Percentiles rank a stretch among this genome's conserved stretches.
Evolutionary conservation across 2,329 filamentous ascomycete species (phyloP).

Genomic region (Sporothrix globosa): DNA sequence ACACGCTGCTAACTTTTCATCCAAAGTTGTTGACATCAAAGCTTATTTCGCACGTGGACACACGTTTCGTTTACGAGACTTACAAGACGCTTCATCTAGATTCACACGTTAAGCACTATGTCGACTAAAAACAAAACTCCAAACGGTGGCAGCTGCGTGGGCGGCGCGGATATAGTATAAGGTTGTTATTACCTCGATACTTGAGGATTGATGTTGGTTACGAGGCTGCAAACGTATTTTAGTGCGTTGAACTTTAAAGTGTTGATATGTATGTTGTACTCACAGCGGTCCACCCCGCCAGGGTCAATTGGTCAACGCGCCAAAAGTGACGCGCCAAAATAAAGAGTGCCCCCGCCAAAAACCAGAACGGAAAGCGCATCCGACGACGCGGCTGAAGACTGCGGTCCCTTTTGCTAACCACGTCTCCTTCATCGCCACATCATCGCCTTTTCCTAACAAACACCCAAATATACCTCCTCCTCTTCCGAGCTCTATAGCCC

Average conservation of each 20-base stretch:
- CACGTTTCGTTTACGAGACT: not conserved
- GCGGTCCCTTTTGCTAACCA: constrained; percentile 6
- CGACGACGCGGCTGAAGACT: constrained; percentile 4
- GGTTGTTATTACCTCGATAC: no score
- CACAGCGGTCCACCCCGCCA: constrained; percentile 11
- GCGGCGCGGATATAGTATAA: no score
- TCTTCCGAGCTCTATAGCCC: not conserved
- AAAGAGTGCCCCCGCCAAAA: constrained; percentile 20
- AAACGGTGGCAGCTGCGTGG: no score
- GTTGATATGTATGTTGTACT: not conserved
- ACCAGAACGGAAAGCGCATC: not conserved
- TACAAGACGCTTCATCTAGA: not conserved
- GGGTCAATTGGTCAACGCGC: constrained; percentile 1
- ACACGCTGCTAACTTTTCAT: not conserved
- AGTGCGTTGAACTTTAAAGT: not conserved
- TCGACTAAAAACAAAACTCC: not conserved
- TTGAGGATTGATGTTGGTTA: not conserved
- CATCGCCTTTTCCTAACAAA: not conserved
- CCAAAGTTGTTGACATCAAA: not conserved
- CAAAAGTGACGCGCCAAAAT: not conserved
- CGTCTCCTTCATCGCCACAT: not conserved
- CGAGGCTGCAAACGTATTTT: not conserved
- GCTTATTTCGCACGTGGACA: not conserved
- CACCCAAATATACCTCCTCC: no score
- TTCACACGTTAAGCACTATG: no score